Conservation (phyloP, 768 basidiomycete genomes). For the Pisolithus sp. region DNA sequence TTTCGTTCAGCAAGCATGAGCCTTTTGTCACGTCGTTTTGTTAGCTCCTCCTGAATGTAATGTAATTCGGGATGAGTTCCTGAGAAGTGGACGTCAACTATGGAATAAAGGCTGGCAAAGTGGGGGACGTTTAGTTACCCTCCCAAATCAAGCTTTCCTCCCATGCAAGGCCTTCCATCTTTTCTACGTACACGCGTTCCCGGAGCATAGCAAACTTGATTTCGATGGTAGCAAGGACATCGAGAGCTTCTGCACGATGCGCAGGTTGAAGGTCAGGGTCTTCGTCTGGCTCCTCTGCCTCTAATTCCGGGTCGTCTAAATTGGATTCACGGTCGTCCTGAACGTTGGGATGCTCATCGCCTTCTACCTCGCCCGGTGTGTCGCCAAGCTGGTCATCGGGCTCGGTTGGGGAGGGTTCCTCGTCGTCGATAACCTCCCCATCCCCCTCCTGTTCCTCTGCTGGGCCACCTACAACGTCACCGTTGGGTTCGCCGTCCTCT, state of each 20-base stretch:
- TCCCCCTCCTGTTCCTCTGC: conserved; percentile 9
- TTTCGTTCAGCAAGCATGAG: conserved; percentile 75
- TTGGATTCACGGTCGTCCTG: conserved; percentile 4
- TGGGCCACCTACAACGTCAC: conserved; percentile 9
- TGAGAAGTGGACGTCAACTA: conserved; percentile 22
- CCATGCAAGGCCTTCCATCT: conserved; percentile 86
- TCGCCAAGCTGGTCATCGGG: conserved; percentile 9
- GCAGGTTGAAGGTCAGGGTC: conserved; percentile 74
- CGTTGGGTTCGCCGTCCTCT: conserved; percentile 25
- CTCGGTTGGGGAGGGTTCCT: conserved; percentile 13
- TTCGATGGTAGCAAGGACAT: conserved; percentile 83
- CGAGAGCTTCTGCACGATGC: conserved; percentile 82
- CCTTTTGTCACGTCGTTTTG: conserved; percentile 72
- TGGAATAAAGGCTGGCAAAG: background rate
- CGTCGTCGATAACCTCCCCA: conserved; percentile 16
- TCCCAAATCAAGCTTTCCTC: conserved; percentile 78
- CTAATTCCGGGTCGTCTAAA: conserved; percentile 18
- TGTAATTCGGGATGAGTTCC: conserved; percentile 83
- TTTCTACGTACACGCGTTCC: conserved; percentile 86
- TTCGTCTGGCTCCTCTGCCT: conserved; percentile 29
- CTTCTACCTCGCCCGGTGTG: conserved; percentile 20
- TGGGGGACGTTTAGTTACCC: conserved; percentile 43
- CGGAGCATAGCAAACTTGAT: conserved; percentile 85
- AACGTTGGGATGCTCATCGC: conserved; percentile 29
- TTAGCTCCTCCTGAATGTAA: conserved; percentile 74